Percentiles rank a stretch among this genome's conserved stretches.
These are phyloP conservation scores for Dryadomyces quercivorus DNA, from an alignment of 2,329 filamentous ascomycete species.

Conservation along the genomic window DNA sequence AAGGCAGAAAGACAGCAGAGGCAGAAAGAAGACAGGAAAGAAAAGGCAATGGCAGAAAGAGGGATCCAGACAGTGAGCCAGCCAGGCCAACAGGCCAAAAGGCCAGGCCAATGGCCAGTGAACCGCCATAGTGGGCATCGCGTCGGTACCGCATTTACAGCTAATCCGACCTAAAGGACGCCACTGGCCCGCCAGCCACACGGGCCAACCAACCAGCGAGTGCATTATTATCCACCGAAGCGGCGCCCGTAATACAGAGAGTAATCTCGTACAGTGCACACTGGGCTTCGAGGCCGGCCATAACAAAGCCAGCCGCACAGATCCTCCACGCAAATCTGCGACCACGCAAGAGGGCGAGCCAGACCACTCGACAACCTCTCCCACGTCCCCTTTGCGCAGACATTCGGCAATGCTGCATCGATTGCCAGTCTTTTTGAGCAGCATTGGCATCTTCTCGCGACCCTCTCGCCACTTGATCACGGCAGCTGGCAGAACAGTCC, in stretches of 20 bases:
- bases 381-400: neutral
- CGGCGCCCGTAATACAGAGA: neutral
- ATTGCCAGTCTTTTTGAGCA: neutral
- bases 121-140: neutral
- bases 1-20: too few species aligned
- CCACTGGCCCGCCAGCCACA: neutral
- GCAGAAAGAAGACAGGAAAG: too few species aligned
- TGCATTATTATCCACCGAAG: neutral
- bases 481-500: neutral
- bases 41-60: too few species aligned
- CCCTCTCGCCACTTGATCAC: neutral
- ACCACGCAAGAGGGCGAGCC: neutral
- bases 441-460: neutral
- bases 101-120: too few species aligned
- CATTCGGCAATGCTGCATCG: neutral
- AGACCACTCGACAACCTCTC: neutral
- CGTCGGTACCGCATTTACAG: conserved; percentile 2
- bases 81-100: too few species aligned
- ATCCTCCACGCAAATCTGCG: neutral
- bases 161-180: neutral
- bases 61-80: too few species aligned
- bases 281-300: neutral
- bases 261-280: neutral
- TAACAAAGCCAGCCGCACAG: neutral
- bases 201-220: neutral